These are phyloP conservation scores for Halenospora varia DNA, from an alignment of 495 filamentous ascomycete genomes.

Conservation along the genomic window DNA sequence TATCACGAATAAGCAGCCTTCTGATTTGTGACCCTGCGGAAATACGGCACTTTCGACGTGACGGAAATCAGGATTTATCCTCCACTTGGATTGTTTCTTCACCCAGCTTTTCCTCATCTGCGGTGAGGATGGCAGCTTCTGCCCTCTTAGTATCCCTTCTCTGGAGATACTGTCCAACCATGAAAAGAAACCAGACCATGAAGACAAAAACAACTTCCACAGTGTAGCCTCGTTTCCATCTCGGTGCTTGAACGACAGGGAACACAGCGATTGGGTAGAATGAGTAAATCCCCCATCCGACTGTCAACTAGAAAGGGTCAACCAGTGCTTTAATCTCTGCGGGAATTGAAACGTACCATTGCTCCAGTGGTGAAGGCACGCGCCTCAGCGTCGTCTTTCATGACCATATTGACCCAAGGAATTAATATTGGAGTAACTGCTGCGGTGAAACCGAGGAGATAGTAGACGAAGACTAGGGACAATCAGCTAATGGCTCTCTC, in stretches of 20 bases:
- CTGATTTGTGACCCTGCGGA: too few species aligned
- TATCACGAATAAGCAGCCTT: too few species aligned
- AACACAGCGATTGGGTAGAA: conserved; percentile 39
- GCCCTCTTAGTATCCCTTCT: not conserved
- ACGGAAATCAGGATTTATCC: too few species aligned
- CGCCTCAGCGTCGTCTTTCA: conserved; percentile 48
- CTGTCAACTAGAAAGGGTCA: conserved; percentile 32
- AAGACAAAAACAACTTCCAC: conserved; percentile 35
- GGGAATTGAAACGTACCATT: conserved; percentile 29
- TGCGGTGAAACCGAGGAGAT: conserved; percentile 12
- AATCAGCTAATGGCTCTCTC: too few species aligned
- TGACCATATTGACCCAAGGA: conserved; percentile 48
- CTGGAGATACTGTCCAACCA: not conserved
- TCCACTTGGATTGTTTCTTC: too few species aligned
- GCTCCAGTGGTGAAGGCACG: conserved; percentile 43
- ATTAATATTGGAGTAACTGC: conserved; percentile 16
- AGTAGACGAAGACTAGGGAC: conserved; percentile 15
- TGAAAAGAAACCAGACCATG: conserved; percentile 12
- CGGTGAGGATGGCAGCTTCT: too few species aligned
- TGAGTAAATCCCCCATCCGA: conserved; percentile 25
- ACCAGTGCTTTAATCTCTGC: not conserved
- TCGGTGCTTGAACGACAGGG: conserved; percentile 43
- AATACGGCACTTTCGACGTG: too few species aligned
- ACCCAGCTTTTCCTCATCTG: too few species aligned
- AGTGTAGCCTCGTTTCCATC: conserved; percentile 41